Percentiles rank a stretch among this genome's conserved stretches.
These are phyloP conservation scores for Lasiodiplodia theobromae DNA, from an alignment of 2,329 filamentous ascomycete genomes.

Conservation along the genomic window DNA sequence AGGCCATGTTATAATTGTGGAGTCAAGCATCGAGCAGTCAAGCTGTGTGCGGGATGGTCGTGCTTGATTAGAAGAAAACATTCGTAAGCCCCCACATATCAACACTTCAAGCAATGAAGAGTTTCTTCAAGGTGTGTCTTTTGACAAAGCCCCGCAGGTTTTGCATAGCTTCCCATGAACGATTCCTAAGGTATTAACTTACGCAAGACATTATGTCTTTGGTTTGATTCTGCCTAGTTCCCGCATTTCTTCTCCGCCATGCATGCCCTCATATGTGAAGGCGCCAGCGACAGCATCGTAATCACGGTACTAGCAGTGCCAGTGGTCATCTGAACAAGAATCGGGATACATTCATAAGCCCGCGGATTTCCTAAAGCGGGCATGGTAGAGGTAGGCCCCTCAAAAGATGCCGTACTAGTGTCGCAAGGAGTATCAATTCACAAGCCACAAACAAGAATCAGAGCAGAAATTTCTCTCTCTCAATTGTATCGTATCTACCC, in stretches of 20 bases:
- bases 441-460: not conserved
- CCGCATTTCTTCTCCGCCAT: not conserved
- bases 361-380: not conserved
- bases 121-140: too few relatives aligned
- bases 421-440: not conserved
- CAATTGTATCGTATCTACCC: not conserved
- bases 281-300: not conserved
- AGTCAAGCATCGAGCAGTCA: slow-evolving; percentile 1
- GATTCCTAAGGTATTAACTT: too few relatives aligned
- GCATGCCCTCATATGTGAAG: not conserved
- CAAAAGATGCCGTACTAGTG: not conserved
- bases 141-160: too few relatives aligned
- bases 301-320: not conserved
- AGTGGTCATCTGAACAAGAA: not conserved
- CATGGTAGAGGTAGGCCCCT: not conserved
- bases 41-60: not conserved
- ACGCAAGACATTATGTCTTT: not conserved
- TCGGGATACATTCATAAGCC: not conserved
- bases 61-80: too few relatives aligned
- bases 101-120: too few relatives aligned
- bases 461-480: not conserved
- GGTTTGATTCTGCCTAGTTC: not conserved
- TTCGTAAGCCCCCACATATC: too few relatives aligned
- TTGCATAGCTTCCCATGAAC: too few relatives aligned
- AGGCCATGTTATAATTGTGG: not conserved